Evolutionary conservation across 202 grass and related monocot genomes (phyloP), one percentile per base, ranked within the genome.

Genomic region (Hordeum pubiflorum): DNA sequence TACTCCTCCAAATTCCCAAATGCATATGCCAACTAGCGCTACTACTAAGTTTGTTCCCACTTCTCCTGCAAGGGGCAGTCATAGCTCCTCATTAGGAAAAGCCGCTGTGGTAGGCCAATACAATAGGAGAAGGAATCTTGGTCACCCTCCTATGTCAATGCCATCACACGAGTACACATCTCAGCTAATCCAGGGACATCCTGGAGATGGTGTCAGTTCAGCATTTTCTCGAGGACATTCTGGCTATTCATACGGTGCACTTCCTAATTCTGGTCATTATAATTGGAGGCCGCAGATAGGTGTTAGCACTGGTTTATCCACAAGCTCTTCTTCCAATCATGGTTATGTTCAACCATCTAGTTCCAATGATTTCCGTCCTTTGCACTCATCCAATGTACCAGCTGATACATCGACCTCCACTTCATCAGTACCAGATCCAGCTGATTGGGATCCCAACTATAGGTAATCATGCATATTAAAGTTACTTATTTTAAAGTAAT

Each of bases 371-470:
- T 81, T 77, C 41, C 81, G 70, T 33, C 68, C 76, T 79, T 73
- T 70, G 75, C 85, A 83, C 46, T 77, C 69, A 48, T 84, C 81
- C 33, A 76, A 88, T 27, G 26, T 76, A 59, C 80, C 73, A 64
- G 75, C 59, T 74, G 91, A 97, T 89, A 56, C 75, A 79, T 81
- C 89, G 52, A 75, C 80, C 52, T 92, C 81, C 62, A 86, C 83
- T 83, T 91, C 87, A 79, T 90, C 85, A 9, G 37, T 93, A 82
- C 85, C 85, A 78, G 78, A 96, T 87, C 93, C 93, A 68, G 87
- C 87, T 38, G 97, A 97, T 81, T 99, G 97, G 97, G 97, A 99
- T 82, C 93, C 91, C 48, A 87, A 90, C 81, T 97, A 96, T 83
- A 99, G 91, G 97, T 99, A 88, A 88, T 72, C 24, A n/a, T 87